phyloP scores from a whole-genome alignment of 1,284 basidiomycete genomes.

The Boletus nobilissimus region DNA sequence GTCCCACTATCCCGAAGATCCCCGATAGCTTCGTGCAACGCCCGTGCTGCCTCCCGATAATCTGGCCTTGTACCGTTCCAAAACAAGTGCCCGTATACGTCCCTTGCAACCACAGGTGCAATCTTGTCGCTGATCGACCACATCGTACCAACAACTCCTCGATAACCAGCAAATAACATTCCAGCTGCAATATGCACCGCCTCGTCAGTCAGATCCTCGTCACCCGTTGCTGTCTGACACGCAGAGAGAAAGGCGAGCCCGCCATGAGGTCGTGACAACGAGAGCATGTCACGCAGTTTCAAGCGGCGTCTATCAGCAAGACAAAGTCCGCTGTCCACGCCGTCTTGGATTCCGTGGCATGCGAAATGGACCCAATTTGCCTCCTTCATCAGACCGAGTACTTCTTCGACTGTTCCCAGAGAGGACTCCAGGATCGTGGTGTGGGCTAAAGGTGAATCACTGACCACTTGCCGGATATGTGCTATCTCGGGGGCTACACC shows the following conservation, averaged over 20 bases:
- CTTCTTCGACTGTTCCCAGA: conserved; percentile 22
- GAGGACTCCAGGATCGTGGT: conserved; percentile 12
- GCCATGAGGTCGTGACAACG: not conserved
- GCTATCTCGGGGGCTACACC: not conserved
- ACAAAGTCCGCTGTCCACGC: conserved; percentile 9
- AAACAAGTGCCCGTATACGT: conserved; percentile 15
- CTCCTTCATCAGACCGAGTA: conserved; percentile 19
- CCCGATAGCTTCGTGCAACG: no score
- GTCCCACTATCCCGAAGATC: no score
- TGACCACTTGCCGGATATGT: conserved; percentile 9
- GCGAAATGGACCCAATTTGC: conserved; percentile 23
- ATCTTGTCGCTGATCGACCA: not conserved
- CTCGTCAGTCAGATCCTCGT: conserved; percentile 16
- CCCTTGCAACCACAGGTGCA: conserved; percentile 12
- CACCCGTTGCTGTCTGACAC: conserved; percentile 26
- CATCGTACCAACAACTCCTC: not conserved
- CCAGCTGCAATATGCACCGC: conserved; percentile 2
- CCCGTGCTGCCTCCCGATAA: not conserved
- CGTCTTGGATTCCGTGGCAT: conserved; percentile 24
- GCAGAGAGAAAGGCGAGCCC: conserved; percentile 31
- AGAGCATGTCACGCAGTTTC: not conserved
- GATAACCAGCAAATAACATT: not conserved
- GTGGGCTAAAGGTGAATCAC: not conserved
- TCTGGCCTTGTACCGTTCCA: not conserved
- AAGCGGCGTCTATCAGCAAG: not conserved